Evolutionary conservation across 2,329 filamentous ascomycete genomes (phyloP), one percentile per base, ranked within the genome.

Genomic region (Pseudogymnoascus destructans): DNA sequence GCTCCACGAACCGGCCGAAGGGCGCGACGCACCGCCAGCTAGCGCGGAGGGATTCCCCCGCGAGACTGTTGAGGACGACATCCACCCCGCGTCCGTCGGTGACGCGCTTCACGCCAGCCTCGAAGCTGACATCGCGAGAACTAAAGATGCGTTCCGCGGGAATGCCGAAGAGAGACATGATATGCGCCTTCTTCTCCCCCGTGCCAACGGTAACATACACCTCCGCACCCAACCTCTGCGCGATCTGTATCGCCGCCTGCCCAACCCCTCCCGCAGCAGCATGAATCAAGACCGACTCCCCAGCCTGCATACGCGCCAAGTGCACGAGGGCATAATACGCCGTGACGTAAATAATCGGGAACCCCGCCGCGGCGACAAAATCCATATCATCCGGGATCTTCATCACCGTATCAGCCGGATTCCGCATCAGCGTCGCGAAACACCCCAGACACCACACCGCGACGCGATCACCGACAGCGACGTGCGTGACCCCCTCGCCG

Each of bases 1-100:
- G 66, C 60, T 76, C 73, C 0, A 76, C 62, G 49, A 76, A 74
- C 0, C 70, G 64, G 1, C 74, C 74, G 57, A 72, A 73, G 1
- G 64, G 62, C 1, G 71, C 69, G 3, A 75, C 32, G 58, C 69
- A 71, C 4, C 67, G 58, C 70, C 70, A 73, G 1, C 69, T 64
- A 5, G 68, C 63, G 9, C 64, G 63, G 0, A 71, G 60, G 1
- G 61, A 42, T 21, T 70, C 66, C 7, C 69, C 69, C n/a, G 65
- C 58, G 0, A 70, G 62, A 17, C 67, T 68, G 49, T 70, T 71
- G 3, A 72, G 59, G 1, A 71, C 63, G 2, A 71, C 62, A 59
- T 72, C 69, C 13, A 71, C 69, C 13, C 70, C 70, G 8, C 62
- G 17, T 4, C 66, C 64, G 9, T 65, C 61, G 4, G 69, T 70